Base-by-base conservation (phyloP, 2,329 filamentous ascomycete species). In the Epichloe sibirici region DNA sequence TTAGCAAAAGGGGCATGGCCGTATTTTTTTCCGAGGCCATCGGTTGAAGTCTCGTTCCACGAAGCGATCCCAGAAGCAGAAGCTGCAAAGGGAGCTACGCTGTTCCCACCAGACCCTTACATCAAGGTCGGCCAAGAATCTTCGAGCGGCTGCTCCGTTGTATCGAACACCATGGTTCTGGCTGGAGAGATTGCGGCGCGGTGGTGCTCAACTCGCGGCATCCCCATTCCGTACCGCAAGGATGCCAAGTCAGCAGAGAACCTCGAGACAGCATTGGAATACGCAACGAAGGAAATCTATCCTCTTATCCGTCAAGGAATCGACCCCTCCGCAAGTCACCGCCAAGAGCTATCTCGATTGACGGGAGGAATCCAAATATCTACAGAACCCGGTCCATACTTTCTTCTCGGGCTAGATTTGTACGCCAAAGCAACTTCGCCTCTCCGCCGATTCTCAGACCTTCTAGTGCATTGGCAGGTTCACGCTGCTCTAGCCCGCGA, bases 391-490 rank as follows among this genome's bases (percentile, higher is more conserved):
- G 75, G 73, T 8, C 75, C 75, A 5, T 76, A 83, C 64, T 74
- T 78, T 55, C 70, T 75, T 45, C 71, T 85, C 53, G 83, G 82
- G 17, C 62, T 77, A 2, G 72, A 79, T 51, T 76, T 78, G 67
- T 84, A 85, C 63, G 69, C 77, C 53, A 84, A 82, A 58, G 76
- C 76, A 40, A 86, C 83, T 7, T 83, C 78, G 48, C 83, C 83
- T 17, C 71, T 86, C n/a, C 79, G 83, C 37, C 76, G 83, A 44
- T 85, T 76, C 65, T 66, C 71, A 5, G 83, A 86, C 63, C 67
- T 86, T 46, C 62, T 86, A 35, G 74, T 78, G 2, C 82, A 85
- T 66, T 85, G 80, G 79, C 82, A 86, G 63, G 78, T 86, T 56
- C 76, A 83, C 60, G 76, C 75, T 2, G 75, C 78, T 9, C 66